These are phyloP conservation scores for Solanum hybrid DNA, from an alignment of 305 asterid genomes.

Conservation along the genomic window DNA sequence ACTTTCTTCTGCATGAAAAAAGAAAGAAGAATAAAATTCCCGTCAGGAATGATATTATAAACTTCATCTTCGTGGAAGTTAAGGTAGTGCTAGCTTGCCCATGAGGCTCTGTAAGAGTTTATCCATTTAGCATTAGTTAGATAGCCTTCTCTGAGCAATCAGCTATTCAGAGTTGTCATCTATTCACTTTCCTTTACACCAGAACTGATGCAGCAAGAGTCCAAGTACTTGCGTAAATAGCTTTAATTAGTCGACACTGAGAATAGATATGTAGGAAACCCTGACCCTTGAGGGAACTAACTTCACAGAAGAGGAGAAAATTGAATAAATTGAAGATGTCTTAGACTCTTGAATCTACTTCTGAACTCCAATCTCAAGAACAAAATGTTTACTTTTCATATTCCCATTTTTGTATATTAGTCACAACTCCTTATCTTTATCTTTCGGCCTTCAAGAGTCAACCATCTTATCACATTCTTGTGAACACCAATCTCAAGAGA, in stretches of 20 bases:
- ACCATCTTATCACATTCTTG: neutral
- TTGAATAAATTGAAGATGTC: neutral
- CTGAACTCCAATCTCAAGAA: neutral
- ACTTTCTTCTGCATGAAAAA: neutral
- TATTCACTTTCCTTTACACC: neutral
- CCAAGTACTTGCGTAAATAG: neutral
- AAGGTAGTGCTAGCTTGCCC: neutral
- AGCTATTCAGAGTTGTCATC: neutral
- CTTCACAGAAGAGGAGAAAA: neutral
- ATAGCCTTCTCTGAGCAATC: neutral
- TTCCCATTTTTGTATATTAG: neutral
- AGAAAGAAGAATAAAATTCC: neutral
- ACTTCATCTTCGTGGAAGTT: neutral
- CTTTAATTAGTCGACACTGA: neutral
- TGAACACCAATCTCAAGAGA: neutral
- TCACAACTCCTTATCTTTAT: neutral
- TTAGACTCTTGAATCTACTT: neutral
- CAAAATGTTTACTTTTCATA: neutral
- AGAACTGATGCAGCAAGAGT: neutral
- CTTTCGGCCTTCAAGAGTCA: neutral
- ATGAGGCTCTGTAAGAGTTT: neutral
- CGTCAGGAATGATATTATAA: neutral
- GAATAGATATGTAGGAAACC: neutral
- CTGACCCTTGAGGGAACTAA: neutral
- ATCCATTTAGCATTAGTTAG: neutral